A percentile compares a stretch with the other conserved stretches of the same genome.
Evolutionary conservation across 75 land plant species (phyloP).

Genomic region (Gnetum montanum): DNA sequence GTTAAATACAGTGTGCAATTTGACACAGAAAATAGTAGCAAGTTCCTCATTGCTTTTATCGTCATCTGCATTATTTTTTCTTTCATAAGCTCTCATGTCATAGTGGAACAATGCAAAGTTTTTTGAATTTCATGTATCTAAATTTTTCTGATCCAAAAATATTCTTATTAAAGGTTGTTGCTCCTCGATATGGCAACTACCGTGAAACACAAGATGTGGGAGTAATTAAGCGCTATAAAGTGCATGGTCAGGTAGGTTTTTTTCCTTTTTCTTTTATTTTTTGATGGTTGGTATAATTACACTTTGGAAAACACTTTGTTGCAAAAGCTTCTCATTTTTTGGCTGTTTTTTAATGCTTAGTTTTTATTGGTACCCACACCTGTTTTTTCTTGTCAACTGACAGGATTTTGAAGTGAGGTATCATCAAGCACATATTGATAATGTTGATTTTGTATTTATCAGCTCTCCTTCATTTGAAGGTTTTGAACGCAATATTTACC

Average conservation of each 20-base stretch:
- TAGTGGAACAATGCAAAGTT: too few relatives aligned
- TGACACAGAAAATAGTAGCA: too few relatives aligned
- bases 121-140: too few relatives aligned
- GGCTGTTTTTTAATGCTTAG: background rate
- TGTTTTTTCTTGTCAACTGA: too few relatives aligned
- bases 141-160: too few relatives aligned
- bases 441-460: slow-evolving; percentile 90
- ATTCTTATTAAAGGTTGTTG: slow-evolving; percentile 61
- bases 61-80: too few relatives aligned
- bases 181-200: slow-evolving; percentile 74
- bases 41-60: too few relatives aligned
- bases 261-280: background rate
- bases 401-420: slow-evolving; percentile 81
- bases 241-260: slow-evolving; percentile 87
- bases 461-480: slow-evolving; percentile 54
- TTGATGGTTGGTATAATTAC: background rate
- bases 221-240: slow-evolving; percentile 50
- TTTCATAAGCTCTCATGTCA: too few relatives aligned
- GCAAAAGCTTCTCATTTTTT: background rate
- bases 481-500: slow-evolving; percentile 63
- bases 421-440: slow-evolving; percentile 78
- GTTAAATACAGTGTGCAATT: too few relatives aligned
- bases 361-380: too few relatives aligned
- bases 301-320: background rate
- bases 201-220: slow-evolving; percentile 59